A percentile compares a stretch with the other conserved stretches of the same genome.
phyloP scores from a whole-genome alignment of 2,329 filamentous ascomycete species.

The Sordariomycetes sp. region DNA sequence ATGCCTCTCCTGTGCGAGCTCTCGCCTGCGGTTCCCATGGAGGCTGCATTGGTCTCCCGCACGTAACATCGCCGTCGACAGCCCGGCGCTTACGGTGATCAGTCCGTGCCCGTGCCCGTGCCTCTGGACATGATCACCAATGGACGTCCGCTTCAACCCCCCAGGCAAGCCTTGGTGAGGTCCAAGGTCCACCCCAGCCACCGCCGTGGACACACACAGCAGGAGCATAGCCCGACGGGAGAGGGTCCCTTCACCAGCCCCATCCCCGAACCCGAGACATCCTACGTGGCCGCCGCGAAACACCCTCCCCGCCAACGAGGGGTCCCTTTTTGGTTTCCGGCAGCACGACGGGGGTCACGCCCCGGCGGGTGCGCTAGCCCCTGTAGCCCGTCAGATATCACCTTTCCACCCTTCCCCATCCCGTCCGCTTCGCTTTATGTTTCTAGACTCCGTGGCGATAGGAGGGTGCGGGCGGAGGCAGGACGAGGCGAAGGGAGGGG shows the following conservation, averaged over 20 bases:
- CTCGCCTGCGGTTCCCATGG: too few relatives aligned
- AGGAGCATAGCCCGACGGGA: not conserved
- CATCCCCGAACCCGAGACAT: not conserved
- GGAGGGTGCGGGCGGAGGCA: not conserved
- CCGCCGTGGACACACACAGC: not conserved
- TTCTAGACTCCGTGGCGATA: not conserved
- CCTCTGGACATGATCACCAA: too few relatives aligned
- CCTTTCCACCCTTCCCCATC: not conserved
- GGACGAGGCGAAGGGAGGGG: not conserved
- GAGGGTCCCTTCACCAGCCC: not conserved
- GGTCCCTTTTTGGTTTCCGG: not conserved
- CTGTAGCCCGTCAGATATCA: not conserved
- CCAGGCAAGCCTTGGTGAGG: too few relatives aligned
- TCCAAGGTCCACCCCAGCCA: too few relatives aligned
- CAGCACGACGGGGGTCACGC: not conserved
- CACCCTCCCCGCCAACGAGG: not conserved
- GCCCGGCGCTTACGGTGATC: too few relatives aligned
- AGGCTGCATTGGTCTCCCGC: too few relatives aligned
- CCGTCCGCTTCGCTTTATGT: not conserved
- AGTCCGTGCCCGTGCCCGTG: too few relatives aligned
- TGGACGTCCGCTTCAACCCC: too few relatives aligned
- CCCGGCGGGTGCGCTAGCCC: not conserved
- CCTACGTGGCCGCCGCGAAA: not conserved
- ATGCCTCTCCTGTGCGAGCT: too few relatives aligned
- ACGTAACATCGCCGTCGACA: too few relatives aligned